These are phyloP conservation scores for Cryphonectria parasitica DNA, from an alignment of 2,329 filamentous ascomycete species.

Conservation along the genomic window DNA sequence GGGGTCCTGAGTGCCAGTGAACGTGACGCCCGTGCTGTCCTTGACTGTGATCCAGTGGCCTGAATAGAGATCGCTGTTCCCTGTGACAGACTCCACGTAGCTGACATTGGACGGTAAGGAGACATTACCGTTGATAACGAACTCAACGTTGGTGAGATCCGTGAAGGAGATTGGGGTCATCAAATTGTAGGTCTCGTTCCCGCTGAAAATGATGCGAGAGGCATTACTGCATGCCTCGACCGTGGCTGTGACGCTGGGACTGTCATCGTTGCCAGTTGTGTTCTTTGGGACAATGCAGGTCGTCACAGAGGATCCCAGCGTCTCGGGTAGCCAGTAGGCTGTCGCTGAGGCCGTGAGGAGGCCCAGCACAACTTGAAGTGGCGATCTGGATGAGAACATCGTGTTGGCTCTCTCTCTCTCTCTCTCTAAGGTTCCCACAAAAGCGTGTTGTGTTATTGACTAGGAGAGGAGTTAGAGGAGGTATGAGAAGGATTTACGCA, in stretches of 20 bases:
- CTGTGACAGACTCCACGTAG: constrained; percentile 30
- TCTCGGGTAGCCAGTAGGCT: constrained; percentile 31
- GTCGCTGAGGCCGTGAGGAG: constrained; percentile 1
- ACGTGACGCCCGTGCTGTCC: constrained; percentile 21
- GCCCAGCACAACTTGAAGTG: neutral
- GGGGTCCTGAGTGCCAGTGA: constrained; percentile 31
- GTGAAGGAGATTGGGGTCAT: constrained; percentile 31
- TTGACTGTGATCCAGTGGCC: constrained; percentile 33
- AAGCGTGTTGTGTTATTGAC: neutral
- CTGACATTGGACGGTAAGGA: constrained; percentile 31
- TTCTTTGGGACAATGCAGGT: constrained; percentile 32
- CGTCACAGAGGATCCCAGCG: constrained; percentile 19
- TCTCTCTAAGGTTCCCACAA: too few relatives aligned
- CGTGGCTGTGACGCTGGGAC: constrained; percentile 27
- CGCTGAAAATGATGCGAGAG: constrained; percentile 30
- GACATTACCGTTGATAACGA: constrained; percentile 32
- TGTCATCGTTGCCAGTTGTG: constrained; percentile 28
- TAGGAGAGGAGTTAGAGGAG: neutral
- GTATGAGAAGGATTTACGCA: neutral
- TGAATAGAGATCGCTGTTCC: constrained; percentile 31
- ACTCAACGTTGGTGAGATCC: constrained; percentile 30
- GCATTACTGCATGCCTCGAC: constrained; percentile 27
- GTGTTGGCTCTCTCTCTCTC: too few relatives aligned
- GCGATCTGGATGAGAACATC: neutral
- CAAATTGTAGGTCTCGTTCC: constrained; percentile 31